These are phyloP conservation scores for Geotrichum citri-aurantii DNA, from an alignment of 1,139 yeast species.

Conservation along the genomic window DNA sequence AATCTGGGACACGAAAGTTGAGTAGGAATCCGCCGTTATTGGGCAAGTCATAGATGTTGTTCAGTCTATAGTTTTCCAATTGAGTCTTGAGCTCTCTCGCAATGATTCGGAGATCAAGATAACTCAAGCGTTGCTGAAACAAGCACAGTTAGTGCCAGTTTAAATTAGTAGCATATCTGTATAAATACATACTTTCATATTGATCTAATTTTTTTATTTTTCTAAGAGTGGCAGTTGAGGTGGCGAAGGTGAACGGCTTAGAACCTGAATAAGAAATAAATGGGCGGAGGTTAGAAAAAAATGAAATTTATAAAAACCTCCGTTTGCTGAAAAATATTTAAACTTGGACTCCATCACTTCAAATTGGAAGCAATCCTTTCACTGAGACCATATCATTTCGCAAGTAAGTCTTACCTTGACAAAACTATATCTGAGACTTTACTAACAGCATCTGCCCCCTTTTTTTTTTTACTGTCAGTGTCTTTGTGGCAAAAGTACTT, in stretches of 20 bases:
- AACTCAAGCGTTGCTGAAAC: conserved; percentile 72
- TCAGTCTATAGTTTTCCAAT: conserved; percentile 63
- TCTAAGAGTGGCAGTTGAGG: neutral
- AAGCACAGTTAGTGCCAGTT: neutral
- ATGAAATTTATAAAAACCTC: neutral
- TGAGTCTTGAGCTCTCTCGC: conserved; percentile 56
- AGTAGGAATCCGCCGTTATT: conserved; percentile 70
- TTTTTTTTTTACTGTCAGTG: neutral
- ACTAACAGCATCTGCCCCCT: neutral
- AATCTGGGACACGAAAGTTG: conserved; percentile 79
- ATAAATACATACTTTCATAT: conserved; percentile 11
- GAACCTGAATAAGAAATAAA: neutral
- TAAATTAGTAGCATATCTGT: neutral
- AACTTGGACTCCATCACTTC: neutral
- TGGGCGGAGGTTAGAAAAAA: conserved; percentile 6
- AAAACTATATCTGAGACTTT: neutral
- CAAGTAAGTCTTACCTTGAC: neutral
- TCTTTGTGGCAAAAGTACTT: conserved; percentile 42
- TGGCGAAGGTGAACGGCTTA: neutral
- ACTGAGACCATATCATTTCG: neutral
- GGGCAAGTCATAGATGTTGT: conserved; percentile 77
- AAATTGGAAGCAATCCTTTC: neutral
- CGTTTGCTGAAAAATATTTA: neutral
- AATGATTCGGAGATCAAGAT: conserved; percentile 71
- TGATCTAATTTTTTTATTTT: neutral